Evolutionary conservation across 306 rosid genomes (phyloP), one percentile per base, ranked within the genome.

Genomic region (Prunus dulcis): DNA sequence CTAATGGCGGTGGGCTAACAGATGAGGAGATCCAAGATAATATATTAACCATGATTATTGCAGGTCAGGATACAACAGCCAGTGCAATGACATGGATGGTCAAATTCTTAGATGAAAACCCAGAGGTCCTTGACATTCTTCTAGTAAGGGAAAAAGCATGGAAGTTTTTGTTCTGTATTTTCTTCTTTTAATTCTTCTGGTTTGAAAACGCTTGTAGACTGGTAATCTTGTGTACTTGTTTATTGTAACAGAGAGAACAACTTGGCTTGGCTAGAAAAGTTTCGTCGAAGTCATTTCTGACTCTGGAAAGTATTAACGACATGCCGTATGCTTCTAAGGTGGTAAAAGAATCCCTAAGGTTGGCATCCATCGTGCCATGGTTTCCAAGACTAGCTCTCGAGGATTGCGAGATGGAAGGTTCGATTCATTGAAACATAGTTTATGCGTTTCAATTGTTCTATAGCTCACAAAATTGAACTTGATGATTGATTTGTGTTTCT

Each of bases 81-180:
- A 90, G 85, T 76, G 96, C 98, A 73, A 84, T 89, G 53, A 87
- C 93, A 50, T 92, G 97, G 99, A 95, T 92, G 97, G 84, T 95
- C 46, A 92, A 95, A 81, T 92, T 80, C 87, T 80, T 95, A 69
- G 90, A 85, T 52, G 98, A 92, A 78, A 95, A 89, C 72, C 86
- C 69, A 9, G 80, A 84, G 13, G 96, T 89, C 49, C 90, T 86
- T 63, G 64, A 83, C 38, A 72, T 52, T n/a, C 85, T 92, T 4
- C 73, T 52, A 91, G 97, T 93, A 73, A 55, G 79, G 73, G 15
- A 47, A 43, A 0, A 0, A 3, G 38, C 43, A 38, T 32, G 27
- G 8, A 43, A 13, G 65, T 28, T 12, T 9, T 61, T 34, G 23
- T 10, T 22, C 2, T 34, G 6, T 32, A 10, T 15, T 6, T 12